Conservation (phyloP, 2,329 filamentous ascomycete genomes). For the Colletotrichum gigasporum region DNA sequence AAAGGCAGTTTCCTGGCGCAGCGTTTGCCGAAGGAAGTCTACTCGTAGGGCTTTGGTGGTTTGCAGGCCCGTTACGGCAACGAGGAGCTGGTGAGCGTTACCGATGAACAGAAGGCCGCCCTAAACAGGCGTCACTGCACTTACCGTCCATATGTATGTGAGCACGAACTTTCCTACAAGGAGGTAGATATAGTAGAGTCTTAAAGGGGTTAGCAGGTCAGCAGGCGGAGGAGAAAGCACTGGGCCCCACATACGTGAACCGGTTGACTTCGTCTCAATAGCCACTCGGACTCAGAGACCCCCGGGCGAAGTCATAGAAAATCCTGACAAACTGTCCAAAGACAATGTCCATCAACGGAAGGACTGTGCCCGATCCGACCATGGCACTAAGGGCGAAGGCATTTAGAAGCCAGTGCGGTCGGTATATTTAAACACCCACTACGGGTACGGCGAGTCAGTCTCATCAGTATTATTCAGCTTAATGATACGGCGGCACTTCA, state of each 20-base stretch:
- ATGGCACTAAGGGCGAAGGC: too few species aligned
- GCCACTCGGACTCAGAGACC: slow-evolving; percentile 49
- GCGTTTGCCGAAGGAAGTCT: too few species aligned
- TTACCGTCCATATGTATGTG: slow-evolving; percentile 64
- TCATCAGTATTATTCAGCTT: too few species aligned
- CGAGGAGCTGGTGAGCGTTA: slow-evolving; percentile 39
- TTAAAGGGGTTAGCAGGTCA: slow-evolving; percentile 34
- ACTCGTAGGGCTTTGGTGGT: slow-evolving; percentile 50
- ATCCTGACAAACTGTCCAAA: too few species aligned
- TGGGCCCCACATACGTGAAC: slow-evolving; percentile 46
- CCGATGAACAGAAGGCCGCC: too few species aligned
- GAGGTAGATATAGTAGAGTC: slow-evolving; percentile 66
- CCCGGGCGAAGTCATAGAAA: slow-evolving; percentile 65
- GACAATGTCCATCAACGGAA: too few species aligned
- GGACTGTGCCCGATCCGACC: too few species aligned
- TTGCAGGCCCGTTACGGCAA: slow-evolving; percentile 49
- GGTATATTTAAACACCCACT: slow-evolving; percentile 59
- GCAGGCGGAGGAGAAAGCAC: background rate
- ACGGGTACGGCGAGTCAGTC: too few species aligned
- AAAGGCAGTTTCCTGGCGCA: too few species aligned
- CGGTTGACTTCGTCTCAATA: slow-evolving; percentile 61
- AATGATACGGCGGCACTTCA: too few species aligned
- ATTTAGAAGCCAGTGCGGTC: too few species aligned
- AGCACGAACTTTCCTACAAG: slow-evolving; percentile 64
- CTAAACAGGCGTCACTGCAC: too few species aligned